Evolutionary conservation across 768 basidiomycete species (phyloP).

Genomic region (Lentinula boryana): DNA sequence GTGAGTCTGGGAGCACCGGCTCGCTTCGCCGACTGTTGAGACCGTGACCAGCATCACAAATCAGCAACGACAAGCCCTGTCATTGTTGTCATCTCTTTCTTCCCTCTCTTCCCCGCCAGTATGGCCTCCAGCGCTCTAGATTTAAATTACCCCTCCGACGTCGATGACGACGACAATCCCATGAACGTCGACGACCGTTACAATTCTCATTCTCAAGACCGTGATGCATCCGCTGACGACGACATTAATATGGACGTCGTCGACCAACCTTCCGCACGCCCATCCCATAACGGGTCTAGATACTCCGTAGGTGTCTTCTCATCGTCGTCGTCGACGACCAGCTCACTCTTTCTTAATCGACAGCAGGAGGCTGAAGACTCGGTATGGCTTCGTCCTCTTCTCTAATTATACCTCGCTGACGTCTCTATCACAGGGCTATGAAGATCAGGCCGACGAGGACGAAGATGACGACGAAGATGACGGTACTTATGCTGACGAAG

Average conservation of each 20-base stretch:
- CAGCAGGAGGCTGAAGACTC: slow-evolving; percentile 51
- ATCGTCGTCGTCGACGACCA: slow-evolving; percentile 1
- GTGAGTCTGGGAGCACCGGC: neutral
- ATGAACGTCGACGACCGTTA: slow-evolving; percentile 69
- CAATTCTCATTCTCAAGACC: slow-evolving; percentile 37
- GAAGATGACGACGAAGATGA: slow-evolving; percentile 63
- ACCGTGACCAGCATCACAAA: slow-evolving; percentile 3
- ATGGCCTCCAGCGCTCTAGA: slow-evolving; percentile 35
- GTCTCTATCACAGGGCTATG: slow-evolving; percentile 30
- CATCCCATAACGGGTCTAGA: slow-evolving; percentile 31
- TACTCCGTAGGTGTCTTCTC: slow-evolving; percentile 16
- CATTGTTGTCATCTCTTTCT: slow-evolving; percentile 23
- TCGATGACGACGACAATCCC: slow-evolving; percentile 43
- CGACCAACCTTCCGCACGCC: slow-evolving; percentile 18
- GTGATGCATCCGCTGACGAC: slow-evolving; percentile 60
- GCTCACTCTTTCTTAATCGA: slow-evolving; percentile 8
- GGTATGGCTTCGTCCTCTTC: slow-evolving; percentile 33
- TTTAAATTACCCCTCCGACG: slow-evolving; percentile 53
- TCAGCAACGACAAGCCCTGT: slow-evolving; percentile 9
- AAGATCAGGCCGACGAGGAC: slow-evolving; percentile 53
- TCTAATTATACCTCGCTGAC: slow-evolving; percentile 15
- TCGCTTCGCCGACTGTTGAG: neutral
- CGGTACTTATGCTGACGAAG: slow-evolving; percentile 73
- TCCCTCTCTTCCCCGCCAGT: slow-evolving; percentile 17
- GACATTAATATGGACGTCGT: slow-evolving; percentile 40